These are phyloP conservation scores for Globisporangium spinosum DNA, from an alignment of 352 stramenopile species.

Conservation along the genomic window DNA sequence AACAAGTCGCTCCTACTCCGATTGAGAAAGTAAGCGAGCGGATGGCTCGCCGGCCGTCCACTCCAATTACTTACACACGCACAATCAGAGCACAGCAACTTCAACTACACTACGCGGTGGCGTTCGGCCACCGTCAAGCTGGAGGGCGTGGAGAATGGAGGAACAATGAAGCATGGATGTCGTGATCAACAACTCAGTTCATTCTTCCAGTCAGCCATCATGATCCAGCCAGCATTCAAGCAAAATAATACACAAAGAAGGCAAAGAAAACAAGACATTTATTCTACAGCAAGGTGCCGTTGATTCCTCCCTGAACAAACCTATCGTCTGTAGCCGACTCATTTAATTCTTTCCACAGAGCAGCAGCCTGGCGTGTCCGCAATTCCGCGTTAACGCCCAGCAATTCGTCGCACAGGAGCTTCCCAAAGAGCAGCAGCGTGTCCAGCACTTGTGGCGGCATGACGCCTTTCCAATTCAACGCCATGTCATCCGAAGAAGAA, in stretches of 20 bases:
- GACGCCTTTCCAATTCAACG: conserved; percentile 3
- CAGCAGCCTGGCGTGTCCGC: not conserved
- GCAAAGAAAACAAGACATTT: conserved; percentile 1
- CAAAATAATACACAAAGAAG: conserved; percentile 1
- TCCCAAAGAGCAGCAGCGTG: conserved; percentile 32
- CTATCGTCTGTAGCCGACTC: no score
- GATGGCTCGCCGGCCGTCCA: not conserved
- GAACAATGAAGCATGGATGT: no score
- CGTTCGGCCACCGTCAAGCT: not conserved
- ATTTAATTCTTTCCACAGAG: not conserved
- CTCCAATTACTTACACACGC: not conserved
- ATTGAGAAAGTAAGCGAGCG: conserved; percentile 91
- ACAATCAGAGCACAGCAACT: not conserved
- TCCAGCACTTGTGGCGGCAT: conserved; percentile 21
- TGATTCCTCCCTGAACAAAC: no score
- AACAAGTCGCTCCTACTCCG: conserved; percentile 96
- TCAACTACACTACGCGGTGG: not conserved
- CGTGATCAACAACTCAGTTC: not conserved
- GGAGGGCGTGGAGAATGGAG: not conserved
- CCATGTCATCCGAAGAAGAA: not conserved
- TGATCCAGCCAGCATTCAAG: not conserved
- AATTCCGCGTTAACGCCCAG: conserved; percentile 5
- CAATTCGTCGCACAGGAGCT: conserved; percentile 20
- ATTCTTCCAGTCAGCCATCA: not conserved
- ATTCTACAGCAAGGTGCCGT: not conserved